Evolutionary conservation across 1,284 basidiomycete species (phyloP), one percentile per base, ranked within the genome.

Genomic region (Ganoderma lucidum): DNA sequence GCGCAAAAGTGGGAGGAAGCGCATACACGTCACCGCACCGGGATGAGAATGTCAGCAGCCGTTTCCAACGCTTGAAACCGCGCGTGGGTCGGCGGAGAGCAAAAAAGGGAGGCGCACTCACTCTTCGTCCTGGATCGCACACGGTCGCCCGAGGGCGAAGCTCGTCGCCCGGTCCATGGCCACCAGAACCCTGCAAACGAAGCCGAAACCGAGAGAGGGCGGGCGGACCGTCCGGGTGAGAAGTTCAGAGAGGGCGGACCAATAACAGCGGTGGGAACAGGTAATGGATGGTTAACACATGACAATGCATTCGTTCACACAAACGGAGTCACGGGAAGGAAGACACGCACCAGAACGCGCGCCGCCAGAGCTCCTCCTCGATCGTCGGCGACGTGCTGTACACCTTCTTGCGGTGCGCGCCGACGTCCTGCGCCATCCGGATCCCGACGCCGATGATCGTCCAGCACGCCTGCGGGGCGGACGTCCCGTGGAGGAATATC

Each of bases 51-150:
- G 41, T 42, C 9, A 42, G 41, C 51, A 53, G 28, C n/a, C 10
- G 23, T 10, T 32, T 17, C 5, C 17, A 23, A 23, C 23, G 23
- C 23, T 23, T 23, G 23, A 23, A 23, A 23, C 23, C 23, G 23
- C 23, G 0, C 23, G 23, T 23, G 23, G 23, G 23, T 23, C 23
- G 23, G 23, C 23, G 23, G 23, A 23, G 23, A 23, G 23, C 23
- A 23, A 23, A 23, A 23, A 55, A 28, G n/a, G 10, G 45, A 37
- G 4, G 6, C n/a, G 6, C 6, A 83, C 89, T 35, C 74, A 93
- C 93, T 96, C 95, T 78, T 95, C 93, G 70, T 96, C 94, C 69
- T 95, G 92, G 58, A 96, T 89, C 3, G 92, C 92, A 76, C 93
- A 91, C 0, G 95, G 93, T 32, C 95, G 83, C 12, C 95, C 96